Evolutionary conservation across 192 early-diverging fungal genomes (phyloP), one percentile per base, ranked within the genome.

Genomic region (Backusella psychrophila): DNA sequence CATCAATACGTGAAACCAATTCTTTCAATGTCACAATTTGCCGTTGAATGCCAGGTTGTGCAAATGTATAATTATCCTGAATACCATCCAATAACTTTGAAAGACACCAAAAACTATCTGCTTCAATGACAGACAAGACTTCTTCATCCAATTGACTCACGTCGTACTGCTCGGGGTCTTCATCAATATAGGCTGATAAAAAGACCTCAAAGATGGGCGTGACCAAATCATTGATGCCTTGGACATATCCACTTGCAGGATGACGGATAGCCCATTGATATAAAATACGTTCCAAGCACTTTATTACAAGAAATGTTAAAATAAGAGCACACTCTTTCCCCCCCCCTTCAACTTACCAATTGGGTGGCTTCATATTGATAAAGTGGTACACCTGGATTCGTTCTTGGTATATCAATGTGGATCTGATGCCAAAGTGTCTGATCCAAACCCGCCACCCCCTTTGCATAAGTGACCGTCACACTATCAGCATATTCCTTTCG

Each of bases 251-350:
- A 83, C 92, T 94, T n/a, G 98, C 98, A 7, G 98, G 98, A 73
- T 99, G 98, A 29, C 98, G 87, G 15, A 96, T 96, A 0, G 98
- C 95, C 98, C 98, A 99, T 75, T 93, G 92, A 76, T 99, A 99
- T 3, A 99, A 88, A 33, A 98, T 90, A 15, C 96, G 90, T 83
- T 96, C 97, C 11, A 99, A 84, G 65, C 92, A 90, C 91, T 33
- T 33, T 33, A 33, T 33, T 33, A 33, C 33, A 33, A 33, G 33
- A 33, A 33, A 33, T 33, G 33, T 33, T 0, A 33, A 33, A 33
- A 33, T 96, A 84, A 33, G 33, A 33, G 33, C 33, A 33, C 33
- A 33, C 3, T 31, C 0, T 31, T 12, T 52, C 4, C n/a, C n/a
- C n/a, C n/a, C n/a, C 29, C 29, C 1, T 29, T 29, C 29, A 29